A percentile compares a stretch with the other conserved stretches of the same genome.
Evolutionary conservation across 768 basidiomycete genomes (phyloP).

Genomic region (Russula griseocarnosa): DNA sequence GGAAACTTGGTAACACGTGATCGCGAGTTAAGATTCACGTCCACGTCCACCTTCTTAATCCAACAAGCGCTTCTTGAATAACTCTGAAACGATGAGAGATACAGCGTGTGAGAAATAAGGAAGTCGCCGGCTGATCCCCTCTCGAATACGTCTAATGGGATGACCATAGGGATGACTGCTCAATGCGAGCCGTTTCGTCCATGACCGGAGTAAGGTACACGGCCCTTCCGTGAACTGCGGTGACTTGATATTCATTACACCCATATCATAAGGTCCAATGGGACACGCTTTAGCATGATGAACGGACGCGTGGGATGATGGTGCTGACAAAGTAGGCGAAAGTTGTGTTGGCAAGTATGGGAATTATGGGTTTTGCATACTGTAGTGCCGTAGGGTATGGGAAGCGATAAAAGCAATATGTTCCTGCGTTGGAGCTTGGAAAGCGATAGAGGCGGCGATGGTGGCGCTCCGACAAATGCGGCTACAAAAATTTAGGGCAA

Average conservation of each 20-base stretch:
- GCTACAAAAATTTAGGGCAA: slow-evolving; percentile 59
- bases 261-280: slow-evolving; percentile 29
- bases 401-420: slow-evolving; percentile 43
- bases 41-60: background rate
- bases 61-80: background rate
- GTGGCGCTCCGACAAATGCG: slow-evolving; percentile 69
- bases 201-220: slow-evolving; percentile 10
- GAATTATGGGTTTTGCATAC: slow-evolving; percentile 68
- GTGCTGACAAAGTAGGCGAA: slow-evolving; percentile 43
- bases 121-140: slow-evolving; percentile 6
- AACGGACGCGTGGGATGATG: slow-evolving; percentile 54
- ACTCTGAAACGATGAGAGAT: slow-evolving; percentile 10
- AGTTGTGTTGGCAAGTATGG: slow-evolving; percentile 64
- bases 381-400: slow-evolving; percentile 56
- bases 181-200: background rate
- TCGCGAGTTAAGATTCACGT: too few species aligned
- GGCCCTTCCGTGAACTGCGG: slow-evolving; percentile 3
- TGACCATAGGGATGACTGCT: background rate
- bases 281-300: slow-evolving; percentile 43
- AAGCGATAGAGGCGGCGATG: slow-evolving; percentile 35
- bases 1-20: too few species aligned
- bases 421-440: slow-evolving; percentile 1
- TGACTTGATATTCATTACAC: slow-evolving; percentile 52
- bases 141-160: slow-evolving; percentile 26
- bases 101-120: background rate